A percentile compares a stretch with the other conserved stretches of the same genome.
Conservation (phyloP, 2,329 filamentous ascomycete genomes). For the Talaromyces sp. region DNA sequence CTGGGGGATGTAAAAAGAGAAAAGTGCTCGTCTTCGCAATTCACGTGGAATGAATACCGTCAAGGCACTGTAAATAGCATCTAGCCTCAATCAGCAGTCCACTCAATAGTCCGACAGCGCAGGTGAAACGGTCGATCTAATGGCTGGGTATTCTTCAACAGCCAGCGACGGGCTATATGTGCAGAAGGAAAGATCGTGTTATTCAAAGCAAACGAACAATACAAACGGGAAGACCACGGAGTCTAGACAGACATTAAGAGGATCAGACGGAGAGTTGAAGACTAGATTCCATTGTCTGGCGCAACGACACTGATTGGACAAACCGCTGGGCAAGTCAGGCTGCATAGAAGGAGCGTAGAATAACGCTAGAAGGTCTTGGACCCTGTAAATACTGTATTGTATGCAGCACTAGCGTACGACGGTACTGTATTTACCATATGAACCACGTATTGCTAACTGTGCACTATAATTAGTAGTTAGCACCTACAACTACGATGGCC, state of each 20-base stretch:
- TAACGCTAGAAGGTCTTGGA: constrained; percentile 14
- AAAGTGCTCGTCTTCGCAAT: not conserved
- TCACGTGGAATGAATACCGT: not conserved
- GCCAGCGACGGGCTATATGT: not conserved
- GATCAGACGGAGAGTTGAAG: not conserved
- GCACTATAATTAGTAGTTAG: not conserved
- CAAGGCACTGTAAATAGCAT: not conserved
- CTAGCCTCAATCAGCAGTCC: not conserved
- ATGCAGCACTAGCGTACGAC: not conserved
- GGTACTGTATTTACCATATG: not conserved
- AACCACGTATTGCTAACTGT: not conserved
- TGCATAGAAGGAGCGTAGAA: constrained; percentile 18
- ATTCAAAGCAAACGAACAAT: not conserved
- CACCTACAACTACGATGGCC: too few relatives aligned
- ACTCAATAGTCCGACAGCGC: not conserved
- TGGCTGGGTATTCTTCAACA: not conserved
- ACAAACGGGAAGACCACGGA: not conserved
- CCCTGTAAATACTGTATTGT: not conserved
- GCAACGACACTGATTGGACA: constrained; percentile 2
- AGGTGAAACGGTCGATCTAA: constrained; percentile 2
- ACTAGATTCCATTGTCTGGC: constrained; percentile 8
- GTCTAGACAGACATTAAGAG: not conserved
- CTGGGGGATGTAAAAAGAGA: not conserved
- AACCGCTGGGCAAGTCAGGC: constrained; percentile 2
- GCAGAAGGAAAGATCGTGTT: not conserved